These are phyloP conservation scores for Begonia fuchsioides DNA, from an alignment of 306 rosid genomes.

Conservation along the genomic window DNA sequence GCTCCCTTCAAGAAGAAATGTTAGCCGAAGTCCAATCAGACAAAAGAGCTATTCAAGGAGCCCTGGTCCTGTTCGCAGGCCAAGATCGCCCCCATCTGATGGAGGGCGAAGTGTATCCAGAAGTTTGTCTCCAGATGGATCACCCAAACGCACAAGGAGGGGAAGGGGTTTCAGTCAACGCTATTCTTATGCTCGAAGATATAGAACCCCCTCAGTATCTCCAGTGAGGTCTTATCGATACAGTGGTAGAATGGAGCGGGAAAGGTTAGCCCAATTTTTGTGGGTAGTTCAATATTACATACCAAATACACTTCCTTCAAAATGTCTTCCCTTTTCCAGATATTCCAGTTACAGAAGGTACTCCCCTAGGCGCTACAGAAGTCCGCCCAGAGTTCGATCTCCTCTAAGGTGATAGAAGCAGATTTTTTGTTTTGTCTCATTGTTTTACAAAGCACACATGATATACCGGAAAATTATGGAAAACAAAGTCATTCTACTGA, in stretches of 20 bases:
- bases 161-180: constrained; percentile 95
- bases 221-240: constrained; percentile 84
- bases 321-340: constrained; percentile 22
- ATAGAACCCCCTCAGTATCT: constrained; percentile 79
- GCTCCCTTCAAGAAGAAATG: constrained; percentile 36
- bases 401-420: constrained; percentile 44
- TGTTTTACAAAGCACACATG: no score
- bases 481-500: no score
- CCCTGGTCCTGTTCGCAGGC: constrained; percentile 58
- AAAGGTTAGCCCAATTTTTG: constrained; percentile 27
- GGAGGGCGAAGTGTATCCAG: constrained; percentile 65
- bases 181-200: constrained; percentile 87
- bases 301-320: background rate
- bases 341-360: constrained; percentile 67
- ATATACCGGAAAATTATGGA: no score
- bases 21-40: constrained; percentile 63
- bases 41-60: constrained; percentile 81
- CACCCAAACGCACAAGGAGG: constrained; percentile 87
- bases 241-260: constrained; percentile 73
- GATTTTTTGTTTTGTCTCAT: no score
- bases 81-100: constrained; percentile 43
- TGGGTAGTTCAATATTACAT: background rate
- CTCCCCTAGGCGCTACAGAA: constrained; percentile 85
- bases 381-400: constrained; percentile 77
- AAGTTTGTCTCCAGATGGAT: constrained; percentile 71